Conservation (phyloP, 2,329 filamentous ascomycete species). For the Didymella sp. region DNA sequence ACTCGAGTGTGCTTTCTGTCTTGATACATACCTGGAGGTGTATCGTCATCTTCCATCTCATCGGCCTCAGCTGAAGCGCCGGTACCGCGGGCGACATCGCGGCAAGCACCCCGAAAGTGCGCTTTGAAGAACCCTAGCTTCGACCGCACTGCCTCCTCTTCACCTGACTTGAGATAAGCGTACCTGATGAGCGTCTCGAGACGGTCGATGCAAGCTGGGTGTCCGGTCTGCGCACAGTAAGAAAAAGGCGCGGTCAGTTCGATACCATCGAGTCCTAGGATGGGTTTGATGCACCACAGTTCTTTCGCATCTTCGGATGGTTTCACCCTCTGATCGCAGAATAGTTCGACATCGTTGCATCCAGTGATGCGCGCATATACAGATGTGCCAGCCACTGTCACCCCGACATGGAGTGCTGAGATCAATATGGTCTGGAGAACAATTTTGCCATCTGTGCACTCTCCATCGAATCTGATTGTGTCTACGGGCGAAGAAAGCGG, state of each 20-base stretch:
- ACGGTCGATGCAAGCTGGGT: constrained; percentile 1
- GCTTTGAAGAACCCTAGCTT: constrained; percentile 6
- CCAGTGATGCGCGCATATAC: background rate
- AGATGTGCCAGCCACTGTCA: fast-evolving
- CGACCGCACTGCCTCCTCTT: background rate
- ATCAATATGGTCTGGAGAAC: background rate
- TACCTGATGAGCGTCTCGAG: constrained; percentile 7
- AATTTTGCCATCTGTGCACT: background rate
- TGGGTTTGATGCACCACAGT: background rate
- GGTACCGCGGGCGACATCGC: background rate
- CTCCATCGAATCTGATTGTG: background rate
- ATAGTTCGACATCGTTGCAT: background rate
- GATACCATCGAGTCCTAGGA: background rate
- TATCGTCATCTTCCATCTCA: background rate
- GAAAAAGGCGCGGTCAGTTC: background rate
- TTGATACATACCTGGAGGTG: background rate
- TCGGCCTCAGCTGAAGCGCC: background rate
- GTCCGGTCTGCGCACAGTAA: background rate
- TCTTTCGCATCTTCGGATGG: too few species aligned
- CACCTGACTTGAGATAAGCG: background rate
- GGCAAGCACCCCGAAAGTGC: constrained; percentile 8
- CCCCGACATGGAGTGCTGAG: background rate
- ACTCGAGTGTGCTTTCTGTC: background rate
- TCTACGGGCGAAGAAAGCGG: background rate
- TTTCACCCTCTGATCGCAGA: background rate